A percentile compares a stretch with the other conserved stretches of the same genome.
Conservation (phyloP, 2,329 filamentous ascomycete species). For the Mariannaea elegans region DNA sequence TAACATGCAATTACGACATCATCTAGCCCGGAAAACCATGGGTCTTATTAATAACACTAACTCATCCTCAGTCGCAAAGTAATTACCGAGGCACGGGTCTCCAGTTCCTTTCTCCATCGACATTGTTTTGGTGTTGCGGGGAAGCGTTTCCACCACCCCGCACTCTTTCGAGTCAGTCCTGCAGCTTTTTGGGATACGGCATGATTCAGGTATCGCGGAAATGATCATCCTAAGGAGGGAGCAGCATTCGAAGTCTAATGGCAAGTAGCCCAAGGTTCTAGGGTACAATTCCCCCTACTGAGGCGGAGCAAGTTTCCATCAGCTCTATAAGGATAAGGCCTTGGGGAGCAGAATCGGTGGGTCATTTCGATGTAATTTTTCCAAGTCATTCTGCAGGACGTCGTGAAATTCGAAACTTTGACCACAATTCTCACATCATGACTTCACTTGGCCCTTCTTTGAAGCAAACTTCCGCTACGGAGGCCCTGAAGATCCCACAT, state of each 20-base stretch:
- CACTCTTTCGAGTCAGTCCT: slow-evolving; percentile 9
- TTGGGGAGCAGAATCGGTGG: too few species aligned
- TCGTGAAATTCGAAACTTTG: neutral
- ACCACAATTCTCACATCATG: slow-evolving; percentile 19
- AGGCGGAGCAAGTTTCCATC: too few species aligned
- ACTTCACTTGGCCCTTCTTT: slow-evolving; percentile 35
- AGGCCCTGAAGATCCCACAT: slow-evolving; percentile 36
- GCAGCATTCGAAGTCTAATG: neutral
- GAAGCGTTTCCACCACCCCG: slow-evolving; percentile 11
- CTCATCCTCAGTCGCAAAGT: neutral
- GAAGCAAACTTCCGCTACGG: slow-evolving; percentile 24
- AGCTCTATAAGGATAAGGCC: too few species aligned
- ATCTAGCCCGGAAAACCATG: neutral
- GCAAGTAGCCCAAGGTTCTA: neutral
- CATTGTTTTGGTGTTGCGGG: too few species aligned
- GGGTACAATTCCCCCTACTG: too few species aligned
- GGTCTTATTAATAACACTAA: neutral
- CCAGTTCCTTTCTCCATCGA: slow-evolving; percentile 12
- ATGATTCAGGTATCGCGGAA: slow-evolving; percentile 6
- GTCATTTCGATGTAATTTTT: neutral
- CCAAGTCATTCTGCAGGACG: neutral
- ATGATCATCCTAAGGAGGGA: slow-evolving; percentile 8
- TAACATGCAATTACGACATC: too few species aligned
- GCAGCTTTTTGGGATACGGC: neutral
- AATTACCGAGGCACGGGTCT: slow-evolving; percentile 16